Evolutionary conservation across 192 early-diverging fungal species (phyloP).

Genomic region (Diversispora epigaea): DNA sequence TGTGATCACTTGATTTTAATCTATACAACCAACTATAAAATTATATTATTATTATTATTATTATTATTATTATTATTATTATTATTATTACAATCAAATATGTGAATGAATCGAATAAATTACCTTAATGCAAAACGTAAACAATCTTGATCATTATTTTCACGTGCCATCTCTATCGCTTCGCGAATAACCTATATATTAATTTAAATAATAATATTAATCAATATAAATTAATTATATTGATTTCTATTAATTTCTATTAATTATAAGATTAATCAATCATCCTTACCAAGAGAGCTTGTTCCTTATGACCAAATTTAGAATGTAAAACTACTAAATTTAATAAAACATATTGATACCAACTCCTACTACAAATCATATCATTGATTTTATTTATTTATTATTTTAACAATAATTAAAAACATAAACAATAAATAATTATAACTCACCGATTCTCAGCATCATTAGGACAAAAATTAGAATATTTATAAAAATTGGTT

Average conservation of each 20-base stretch:
- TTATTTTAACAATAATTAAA: background rate
- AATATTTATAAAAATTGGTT: constrained; percentile 29
- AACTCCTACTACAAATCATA: background rate
- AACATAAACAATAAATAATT: background rate
- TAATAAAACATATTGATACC: constrained; percentile 48
- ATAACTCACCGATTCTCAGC: constrained; percentile 14
- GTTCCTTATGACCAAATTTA: constrained; percentile 45
- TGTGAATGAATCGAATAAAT: background rate
- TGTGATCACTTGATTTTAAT: constrained; percentile 18
- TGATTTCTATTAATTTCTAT: no score
- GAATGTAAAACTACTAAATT: constrained; percentile 47
- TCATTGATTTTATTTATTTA: background rate
- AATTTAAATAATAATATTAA: no score
- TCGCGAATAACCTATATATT: constrained; percentile 42
- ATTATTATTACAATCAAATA: background rate
- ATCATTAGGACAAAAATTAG: constrained; percentile 29
- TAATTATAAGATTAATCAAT: no score
- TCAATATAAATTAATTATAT: no score
- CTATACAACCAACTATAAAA: constrained; percentile 30
- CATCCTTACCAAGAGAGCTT: constrained; percentile 40
- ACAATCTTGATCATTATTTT: constrained; percentile 45
- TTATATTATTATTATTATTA: background rate
- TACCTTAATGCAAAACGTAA: constrained; percentile 49
- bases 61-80: background rate
- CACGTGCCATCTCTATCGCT: constrained; percentile 45